Evolutionary conservation across 768 basidiomycete species (phyloP), one percentile per base, ranked within the genome.

Genomic region (Naematelia encephala): DNA sequence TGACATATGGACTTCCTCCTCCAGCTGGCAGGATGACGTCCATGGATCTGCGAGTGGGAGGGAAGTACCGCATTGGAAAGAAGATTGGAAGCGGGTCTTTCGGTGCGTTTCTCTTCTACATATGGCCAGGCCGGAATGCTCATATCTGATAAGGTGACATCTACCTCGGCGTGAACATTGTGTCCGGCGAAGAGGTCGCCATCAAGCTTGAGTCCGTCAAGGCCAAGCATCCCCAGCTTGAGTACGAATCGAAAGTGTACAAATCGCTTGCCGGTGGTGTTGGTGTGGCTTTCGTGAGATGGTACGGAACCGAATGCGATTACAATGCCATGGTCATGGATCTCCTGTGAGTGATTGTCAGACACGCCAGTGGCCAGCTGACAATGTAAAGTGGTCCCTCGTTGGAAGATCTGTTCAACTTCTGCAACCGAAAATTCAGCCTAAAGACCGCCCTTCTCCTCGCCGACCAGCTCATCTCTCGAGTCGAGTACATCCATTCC

Each of bases 131-230:
- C 8, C 21, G 1, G n/a, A 22, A 50, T 43, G 47, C 60, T 68
- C 44, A 67, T 46, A 29, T 26, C 21, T n/a, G n/a, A n/a, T 30
- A 63, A 94, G 94, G 92, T 79, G 94, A 97, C 77, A 97, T 99
- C 80, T 98, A 98, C 78, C 90, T 98, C 62, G 96, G 96, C 58
- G 94, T 96, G 79, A 99, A 98, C 84, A 97, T 99, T 82, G 97
- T 98, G 77, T 97, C 94, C 16, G 94, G 94, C 23, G 96, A 99
- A 78, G 96, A 98, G 77, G 94, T 98, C 61, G 96, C 92, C 76
- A 99, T 99, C 84, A 99, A 99, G 81, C 90, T 99, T 70, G 96
- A 99, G 80, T 97, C 94, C 1, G 91, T 98, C 79, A 99, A 99
- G 80, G 96, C 96, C 68, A 99, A 99, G 79, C 96, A 99, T 69